Percentiles rank a stretch among this genome's conserved stretches.
phyloP scores from a whole-genome alignment of 2,329 filamentous ascomycete species.

The Fusarium nisikadoi region DNA sequence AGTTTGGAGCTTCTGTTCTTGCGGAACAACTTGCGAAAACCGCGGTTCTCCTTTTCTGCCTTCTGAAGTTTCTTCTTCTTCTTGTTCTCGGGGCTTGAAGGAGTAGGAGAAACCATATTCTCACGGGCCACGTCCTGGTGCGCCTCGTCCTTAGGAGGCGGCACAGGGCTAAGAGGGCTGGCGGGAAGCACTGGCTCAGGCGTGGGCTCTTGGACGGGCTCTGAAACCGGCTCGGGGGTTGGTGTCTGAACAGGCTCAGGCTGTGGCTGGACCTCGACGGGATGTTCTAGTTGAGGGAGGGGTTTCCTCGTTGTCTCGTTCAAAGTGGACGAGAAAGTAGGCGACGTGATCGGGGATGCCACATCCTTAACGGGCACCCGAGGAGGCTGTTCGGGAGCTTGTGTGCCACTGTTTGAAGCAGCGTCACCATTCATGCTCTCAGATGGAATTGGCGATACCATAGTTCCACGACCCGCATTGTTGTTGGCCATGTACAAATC shows the following conservation, averaged over 20 bases:
- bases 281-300: conserved; percentile 18
- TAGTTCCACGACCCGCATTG: conserved; percentile 74
- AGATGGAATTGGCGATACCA: conserved; percentile 50
- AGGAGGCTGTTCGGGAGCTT: conserved; percentile 47
- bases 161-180: conserved; percentile 34
- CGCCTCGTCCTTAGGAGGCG: conserved; percentile 43
- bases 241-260: conserved; percentile 15
- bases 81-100: conserved; percentile 55
- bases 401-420: conserved; percentile 17
- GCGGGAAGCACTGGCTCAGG: conserved; percentile 16
- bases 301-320: conserved; percentile 37
- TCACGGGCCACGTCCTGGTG: conserved; percentile 37
- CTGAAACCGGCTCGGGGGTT: conserved; percentile 1
- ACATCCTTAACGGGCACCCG: conserved; percentile 56
- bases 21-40: conserved; percentile 74
- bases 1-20: conserved; percentile 70
- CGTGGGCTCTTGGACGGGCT: conserved; percentile 4
- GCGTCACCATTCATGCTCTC: conserved; percentile 46
- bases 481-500: conserved; percentile 84
- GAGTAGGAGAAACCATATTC: conserved; percentile 40
- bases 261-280: background rate
- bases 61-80: conserved; percentile 66
- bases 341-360: conserved; percentile 33
- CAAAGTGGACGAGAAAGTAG: conserved; percentile 38
- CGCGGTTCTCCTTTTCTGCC: conserved; percentile 58